These are phyloP conservation scores for Pseudocercospora musae DNA, from an alignment of 2,329 filamentous ascomycete species.

Conservation along the genomic window DNA sequence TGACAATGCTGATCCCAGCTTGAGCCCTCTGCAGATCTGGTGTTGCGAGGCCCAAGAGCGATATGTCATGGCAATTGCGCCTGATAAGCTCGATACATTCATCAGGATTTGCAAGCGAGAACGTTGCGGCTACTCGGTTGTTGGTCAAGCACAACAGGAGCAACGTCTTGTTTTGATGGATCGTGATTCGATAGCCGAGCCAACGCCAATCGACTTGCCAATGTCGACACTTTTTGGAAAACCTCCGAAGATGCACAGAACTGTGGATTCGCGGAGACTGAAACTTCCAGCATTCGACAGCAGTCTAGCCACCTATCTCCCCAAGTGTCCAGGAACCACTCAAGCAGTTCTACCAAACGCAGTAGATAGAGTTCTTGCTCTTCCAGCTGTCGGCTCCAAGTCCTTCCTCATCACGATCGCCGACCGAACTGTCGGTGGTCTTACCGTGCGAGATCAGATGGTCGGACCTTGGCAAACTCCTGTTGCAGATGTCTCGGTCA, in stretches of 20 bases:
- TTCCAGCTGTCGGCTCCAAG: constrained; percentile 93
- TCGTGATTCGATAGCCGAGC: constrained; percentile 69
- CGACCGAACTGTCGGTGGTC: constrained; percentile 84
- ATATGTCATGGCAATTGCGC: constrained; percentile 86
- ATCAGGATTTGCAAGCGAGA: constrained; percentile 72
- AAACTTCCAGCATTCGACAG: constrained; percentile 71
- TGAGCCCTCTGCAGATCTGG: constrained; percentile 97
- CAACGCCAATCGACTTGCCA: constrained; percentile 80
- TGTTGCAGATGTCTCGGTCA: constrained; percentile 91
- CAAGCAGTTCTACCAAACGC: constrained; percentile 55
- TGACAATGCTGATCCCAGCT: constrained; percentile 81
- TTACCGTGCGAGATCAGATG: constrained; percentile 89
- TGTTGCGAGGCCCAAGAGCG: constrained; percentile 96
- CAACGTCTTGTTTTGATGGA: constrained; percentile 78
- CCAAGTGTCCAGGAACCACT: constrained; percentile 46
- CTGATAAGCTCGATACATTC: constrained; percentile 71
- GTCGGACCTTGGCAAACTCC: constrained; percentile 95
- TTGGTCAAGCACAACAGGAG: constrained; percentile 72
- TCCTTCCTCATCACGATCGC: constrained; percentile 96
- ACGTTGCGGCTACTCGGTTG: constrained; percentile 86
- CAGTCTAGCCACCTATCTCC: constrained; percentile 64
- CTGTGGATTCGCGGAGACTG: constrained; percentile 67
- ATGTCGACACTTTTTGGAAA: constrained; percentile 88
- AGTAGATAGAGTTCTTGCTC: constrained; percentile 72
- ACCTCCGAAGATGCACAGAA: constrained; percentile 73